phyloP scores from a whole-genome alignment of 345 rosid genomes.

The Hibiscus tridactylites region DNA sequence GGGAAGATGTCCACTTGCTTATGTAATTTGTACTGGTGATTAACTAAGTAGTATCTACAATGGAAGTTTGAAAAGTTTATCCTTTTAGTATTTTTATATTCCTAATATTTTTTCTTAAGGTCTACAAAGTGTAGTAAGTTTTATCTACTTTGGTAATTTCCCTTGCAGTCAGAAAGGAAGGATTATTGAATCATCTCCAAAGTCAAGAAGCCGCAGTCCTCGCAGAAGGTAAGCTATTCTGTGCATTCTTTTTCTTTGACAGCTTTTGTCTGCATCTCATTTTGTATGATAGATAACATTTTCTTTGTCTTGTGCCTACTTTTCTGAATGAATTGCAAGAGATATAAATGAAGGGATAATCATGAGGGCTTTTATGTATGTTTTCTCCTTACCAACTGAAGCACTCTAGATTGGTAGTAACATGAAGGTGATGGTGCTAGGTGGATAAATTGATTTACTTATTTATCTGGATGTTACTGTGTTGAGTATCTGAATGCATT shows the following conservation, averaged over 20 bases:
- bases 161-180: constrained; percentile 40
- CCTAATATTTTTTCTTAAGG: neutral
- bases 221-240: constrained; percentile 24
- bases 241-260: neutral
- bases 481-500: neutral
- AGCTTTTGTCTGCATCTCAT: neutral
- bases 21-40: too few relatives aligned
- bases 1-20: neutral
- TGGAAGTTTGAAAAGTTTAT: too few relatives aligned
- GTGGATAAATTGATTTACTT: neutral
- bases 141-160: neutral
- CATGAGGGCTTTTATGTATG: neutral
- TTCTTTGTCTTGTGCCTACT: neutral
- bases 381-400: neutral
- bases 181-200: constrained; percentile 37
- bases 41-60: neutral
- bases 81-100: neutral
- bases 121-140: neutral
- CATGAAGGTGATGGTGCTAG: neutral
- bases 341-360: neutral
- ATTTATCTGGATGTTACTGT: neutral
- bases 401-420: neutral
- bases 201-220: constrained; percentile 54
- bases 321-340: neutral
- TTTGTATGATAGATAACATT: neutral